phyloP scores from a whole-genome alignment of 2,329 filamentous ascomycete genomes.

The Leptodontidium sp. region DNA sequence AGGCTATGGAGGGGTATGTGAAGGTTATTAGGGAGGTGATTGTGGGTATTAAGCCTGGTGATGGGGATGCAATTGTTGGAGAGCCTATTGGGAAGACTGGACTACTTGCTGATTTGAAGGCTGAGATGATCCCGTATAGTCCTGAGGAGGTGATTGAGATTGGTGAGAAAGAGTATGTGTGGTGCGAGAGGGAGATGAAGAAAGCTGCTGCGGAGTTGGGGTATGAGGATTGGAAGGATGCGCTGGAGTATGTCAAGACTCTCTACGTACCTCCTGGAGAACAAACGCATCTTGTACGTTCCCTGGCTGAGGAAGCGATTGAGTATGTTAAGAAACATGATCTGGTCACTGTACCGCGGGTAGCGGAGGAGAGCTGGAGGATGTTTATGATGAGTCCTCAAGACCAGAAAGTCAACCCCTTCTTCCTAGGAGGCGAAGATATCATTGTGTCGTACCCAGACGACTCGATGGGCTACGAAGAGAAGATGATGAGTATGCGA shows the following conservation, averaged over 20 bases:
- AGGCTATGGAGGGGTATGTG: constrained; percentile 49
- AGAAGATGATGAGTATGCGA: constrained; percentile 67
- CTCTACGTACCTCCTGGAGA: constrained; percentile 61
- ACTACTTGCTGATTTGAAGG: constrained; percentile 59
- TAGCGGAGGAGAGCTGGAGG: constrained; percentile 61
- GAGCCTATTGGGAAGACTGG: constrained; percentile 63
- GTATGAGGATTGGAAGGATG: constrained; percentile 59
- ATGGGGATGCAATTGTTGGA: constrained; percentile 61
- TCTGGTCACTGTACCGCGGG: constrained; percentile 61
- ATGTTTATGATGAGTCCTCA: constrained; percentile 65
- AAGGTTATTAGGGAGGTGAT: constrained; percentile 52
- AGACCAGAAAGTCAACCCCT: constrained; percentile 62
- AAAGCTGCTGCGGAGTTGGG: constrained; percentile 58
- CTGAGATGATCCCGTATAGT: constrained; percentile 65
- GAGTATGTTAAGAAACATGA: constrained; percentile 61
- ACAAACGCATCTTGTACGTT: constrained; percentile 60
- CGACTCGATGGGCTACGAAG: constrained; percentile 58
- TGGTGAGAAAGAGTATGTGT: constrained; percentile 59
- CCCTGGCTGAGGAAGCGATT: constrained; percentile 60
- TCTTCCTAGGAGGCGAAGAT: constrained; percentile 63
- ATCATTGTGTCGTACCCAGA: constrained; percentile 66
- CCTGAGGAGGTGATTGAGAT: constrained; percentile 63
- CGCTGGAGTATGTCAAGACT: constrained; percentile 64
- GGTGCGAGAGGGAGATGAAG: constrained; percentile 64
- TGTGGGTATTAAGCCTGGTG: constrained; percentile 53